Conservation (phyloP, 2,329 filamentous ascomycete genomes). For the Zelopaecilomyces penicillatus region DNA sequence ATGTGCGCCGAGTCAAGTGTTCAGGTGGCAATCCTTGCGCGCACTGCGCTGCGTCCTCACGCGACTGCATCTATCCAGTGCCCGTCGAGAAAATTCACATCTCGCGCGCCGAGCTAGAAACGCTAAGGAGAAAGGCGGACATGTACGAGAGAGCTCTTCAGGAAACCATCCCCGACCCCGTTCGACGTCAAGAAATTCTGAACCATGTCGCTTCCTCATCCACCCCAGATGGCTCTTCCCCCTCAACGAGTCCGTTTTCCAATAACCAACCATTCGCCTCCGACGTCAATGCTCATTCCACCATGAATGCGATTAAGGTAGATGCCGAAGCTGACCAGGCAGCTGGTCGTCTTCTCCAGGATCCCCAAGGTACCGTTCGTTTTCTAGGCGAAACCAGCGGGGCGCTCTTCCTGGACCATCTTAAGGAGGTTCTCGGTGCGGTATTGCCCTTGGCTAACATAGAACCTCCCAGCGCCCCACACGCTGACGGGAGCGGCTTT, state of each 20-base stretch:
- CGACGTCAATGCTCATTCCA: slow-evolving; percentile 4
- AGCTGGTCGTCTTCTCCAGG: slow-evolving; percentile 33
- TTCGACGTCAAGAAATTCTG: slow-evolving; percentile 26
- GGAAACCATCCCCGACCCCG: slow-evolving; percentile 27
- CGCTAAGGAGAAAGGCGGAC: slow-evolving; percentile 29
- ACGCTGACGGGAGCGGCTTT: slow-evolving; percentile 19
- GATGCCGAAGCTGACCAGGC: slow-evolving; percentile 7
- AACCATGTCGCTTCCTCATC: slow-evolving; percentile 16
- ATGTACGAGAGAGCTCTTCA: slow-evolving; percentile 32
- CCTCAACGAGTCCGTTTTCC: slow-evolving; percentile 13
- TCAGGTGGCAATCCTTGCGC: slow-evolving; percentile 40
- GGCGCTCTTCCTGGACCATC: slow-evolving; percentile 39
- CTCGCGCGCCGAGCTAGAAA: slow-evolving; percentile 32
- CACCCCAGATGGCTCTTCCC: slow-evolving; percentile 13
- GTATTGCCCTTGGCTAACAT: slow-evolving; percentile 25
- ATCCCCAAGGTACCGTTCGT: slow-evolving; percentile 34
- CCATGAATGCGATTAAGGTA: slow-evolving; percentile 7
- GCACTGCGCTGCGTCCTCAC: slow-evolving; percentile 33
- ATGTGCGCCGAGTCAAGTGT: slow-evolving; percentile 44
- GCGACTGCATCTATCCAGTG: slow-evolving; percentile 41
- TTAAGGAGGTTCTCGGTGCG: slow-evolving; percentile 39
- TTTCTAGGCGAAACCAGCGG: slow-evolving; percentile 43
- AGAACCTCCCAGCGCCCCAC: slow-evolving; percentile 5
- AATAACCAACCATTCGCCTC: not conserved
- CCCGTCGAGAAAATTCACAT: slow-evolving; percentile 35